Percentiles rank a stretch among this genome's conserved stretches.
phyloP scores from a whole-genome alignment of 352 stramenopile species.

The Phytophthora niederhauseri region DNA sequence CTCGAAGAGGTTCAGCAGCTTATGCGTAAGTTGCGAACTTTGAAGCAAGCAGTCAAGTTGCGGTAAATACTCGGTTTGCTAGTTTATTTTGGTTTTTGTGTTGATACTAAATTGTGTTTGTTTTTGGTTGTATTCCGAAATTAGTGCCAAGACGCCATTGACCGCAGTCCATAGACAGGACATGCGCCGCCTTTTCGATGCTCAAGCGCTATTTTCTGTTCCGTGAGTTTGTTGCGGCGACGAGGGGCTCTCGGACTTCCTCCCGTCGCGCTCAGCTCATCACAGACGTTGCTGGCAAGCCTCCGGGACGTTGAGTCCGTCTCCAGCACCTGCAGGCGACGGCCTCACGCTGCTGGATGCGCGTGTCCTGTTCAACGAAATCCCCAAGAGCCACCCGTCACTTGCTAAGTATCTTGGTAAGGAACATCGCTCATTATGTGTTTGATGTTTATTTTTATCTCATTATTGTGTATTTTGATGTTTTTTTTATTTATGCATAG shows the following conservation, averaged over 20 bases:
- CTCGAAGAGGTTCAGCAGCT: neutral
- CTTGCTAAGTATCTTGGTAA: conserved; percentile 9
- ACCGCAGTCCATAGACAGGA: neutral
- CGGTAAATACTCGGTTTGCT: neutral
- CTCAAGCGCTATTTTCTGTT: neutral
- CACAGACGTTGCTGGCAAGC: neutral
- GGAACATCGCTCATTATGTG: neutral
- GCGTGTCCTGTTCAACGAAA: neutral
- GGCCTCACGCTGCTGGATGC: neutral
- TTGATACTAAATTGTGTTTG: neutral
- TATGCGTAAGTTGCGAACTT: neutral
- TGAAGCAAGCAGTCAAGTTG: neutral
- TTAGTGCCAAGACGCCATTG: neutral
- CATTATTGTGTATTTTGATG: neutral
- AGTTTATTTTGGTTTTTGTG: neutral
- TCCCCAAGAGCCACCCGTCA: neutral
- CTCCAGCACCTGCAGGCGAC: neutral
- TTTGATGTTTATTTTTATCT: conserved; percentile 1
- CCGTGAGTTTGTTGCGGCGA: neutral
- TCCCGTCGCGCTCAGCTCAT: neutral
- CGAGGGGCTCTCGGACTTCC: neutral
- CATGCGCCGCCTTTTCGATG: neutral
- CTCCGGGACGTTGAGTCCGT: neutral
- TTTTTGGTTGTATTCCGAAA: neutral
- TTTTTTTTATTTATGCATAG: neutral